phyloP scores from a whole-genome alignment of 2,329 filamentous ascomycete species.

The Didymella lethalis region DNA sequence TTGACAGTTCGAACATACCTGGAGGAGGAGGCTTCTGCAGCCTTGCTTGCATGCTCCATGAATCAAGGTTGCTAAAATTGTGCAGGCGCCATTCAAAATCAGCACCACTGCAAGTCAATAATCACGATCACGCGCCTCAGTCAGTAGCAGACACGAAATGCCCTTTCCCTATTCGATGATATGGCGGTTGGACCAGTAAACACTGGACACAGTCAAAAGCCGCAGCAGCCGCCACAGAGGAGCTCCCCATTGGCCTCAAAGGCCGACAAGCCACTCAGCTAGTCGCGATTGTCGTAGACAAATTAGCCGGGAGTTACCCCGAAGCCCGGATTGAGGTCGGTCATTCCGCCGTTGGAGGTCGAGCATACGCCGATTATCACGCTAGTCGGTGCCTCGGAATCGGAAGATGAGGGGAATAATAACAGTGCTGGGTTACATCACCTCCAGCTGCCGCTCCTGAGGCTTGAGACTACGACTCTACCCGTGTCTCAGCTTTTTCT shows the following conservation, averaged over 20 bases:
- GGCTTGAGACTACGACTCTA: conserved; percentile 42
- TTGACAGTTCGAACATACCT: not conserved
- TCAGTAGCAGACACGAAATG: conserved; percentile 1
- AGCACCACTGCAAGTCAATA: not conserved
- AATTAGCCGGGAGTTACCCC: conserved; percentile 28
- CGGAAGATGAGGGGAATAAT: conserved; percentile 19
- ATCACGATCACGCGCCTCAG: conserved; percentile 7
- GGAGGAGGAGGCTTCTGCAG: conserved; percentile 2
- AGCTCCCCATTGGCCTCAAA: conserved; percentile 16
- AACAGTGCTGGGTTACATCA: conserved; percentile 16
- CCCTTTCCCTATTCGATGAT: not conserved
- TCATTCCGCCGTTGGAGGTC: conserved; percentile 19
- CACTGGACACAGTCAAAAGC: conserved; percentile 10
- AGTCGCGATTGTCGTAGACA: conserved; percentile 11
- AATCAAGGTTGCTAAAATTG: conserved; percentile 12
- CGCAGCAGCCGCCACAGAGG: conserved; percentile 20
- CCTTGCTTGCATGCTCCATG: conserved; percentile 3
- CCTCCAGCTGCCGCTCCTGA: conserved; percentile 59
- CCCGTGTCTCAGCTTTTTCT: conserved; percentile 8
- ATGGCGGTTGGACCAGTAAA: not conserved
- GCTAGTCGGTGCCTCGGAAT: conserved; percentile 20
- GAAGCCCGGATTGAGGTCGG: conserved; percentile 23
- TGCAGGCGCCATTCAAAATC: not conserved
- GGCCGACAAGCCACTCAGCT: conserved; percentile 8
- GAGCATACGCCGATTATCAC: conserved; percentile 22